Evolutionary conservation across 768 basidiomycete species (phyloP).

Genomic region (Boletus bicolor): DNA sequence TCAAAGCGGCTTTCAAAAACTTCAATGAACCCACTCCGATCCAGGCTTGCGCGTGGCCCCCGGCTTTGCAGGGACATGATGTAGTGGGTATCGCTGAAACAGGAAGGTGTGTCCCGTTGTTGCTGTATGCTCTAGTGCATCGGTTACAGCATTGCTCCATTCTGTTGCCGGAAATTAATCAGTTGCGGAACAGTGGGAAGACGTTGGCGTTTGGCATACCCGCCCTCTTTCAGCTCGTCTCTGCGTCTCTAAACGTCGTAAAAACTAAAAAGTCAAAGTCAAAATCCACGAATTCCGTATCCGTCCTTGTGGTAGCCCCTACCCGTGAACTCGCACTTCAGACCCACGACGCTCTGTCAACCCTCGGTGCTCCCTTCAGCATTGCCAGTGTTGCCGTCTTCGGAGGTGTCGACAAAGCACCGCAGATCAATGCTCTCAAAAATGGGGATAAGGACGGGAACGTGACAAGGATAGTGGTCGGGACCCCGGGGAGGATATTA

Average conservation of each 20-base stretch:
- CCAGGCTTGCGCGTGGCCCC: constrained; percentile 94
- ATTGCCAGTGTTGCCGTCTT: constrained; percentile 86
- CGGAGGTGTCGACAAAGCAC: constrained; percentile 90
- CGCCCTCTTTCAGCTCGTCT: constrained; percentile 66
- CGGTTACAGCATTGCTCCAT: not conserved
- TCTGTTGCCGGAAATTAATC: not conserved
- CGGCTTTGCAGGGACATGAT: constrained; percentile 75
- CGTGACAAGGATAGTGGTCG: constrained; percentile 78
- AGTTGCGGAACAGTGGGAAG: constrained; percentile 64
- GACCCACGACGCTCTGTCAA: constrained; percentile 79
- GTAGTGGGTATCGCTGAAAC: constrained; percentile 97
- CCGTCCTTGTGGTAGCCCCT: constrained; percentile 83
- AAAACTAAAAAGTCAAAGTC: constrained; percentile 31
- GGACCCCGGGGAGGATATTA: constrained; percentile 90
- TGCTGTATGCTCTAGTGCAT: constrained; percentile 1
- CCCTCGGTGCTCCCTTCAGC: constrained; percentile 69
- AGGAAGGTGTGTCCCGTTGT: constrained; percentile 55
- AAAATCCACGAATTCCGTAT: constrained; percentile 36
- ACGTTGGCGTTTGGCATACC: constrained; percentile 96
- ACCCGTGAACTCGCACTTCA: constrained; percentile 97
- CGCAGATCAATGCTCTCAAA: constrained; percentile 70
- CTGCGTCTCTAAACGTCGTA: constrained; percentile 20
- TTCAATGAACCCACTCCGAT: constrained; percentile 94
- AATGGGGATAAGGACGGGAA: constrained; percentile 49
- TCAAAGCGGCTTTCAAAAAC: constrained; percentile 59